A percentile compares a stretch with the other conserved stretches of the same genome.
Conservation (phyloP, 768 basidiomycete species). For the Naganishia kalamii region DNA sequence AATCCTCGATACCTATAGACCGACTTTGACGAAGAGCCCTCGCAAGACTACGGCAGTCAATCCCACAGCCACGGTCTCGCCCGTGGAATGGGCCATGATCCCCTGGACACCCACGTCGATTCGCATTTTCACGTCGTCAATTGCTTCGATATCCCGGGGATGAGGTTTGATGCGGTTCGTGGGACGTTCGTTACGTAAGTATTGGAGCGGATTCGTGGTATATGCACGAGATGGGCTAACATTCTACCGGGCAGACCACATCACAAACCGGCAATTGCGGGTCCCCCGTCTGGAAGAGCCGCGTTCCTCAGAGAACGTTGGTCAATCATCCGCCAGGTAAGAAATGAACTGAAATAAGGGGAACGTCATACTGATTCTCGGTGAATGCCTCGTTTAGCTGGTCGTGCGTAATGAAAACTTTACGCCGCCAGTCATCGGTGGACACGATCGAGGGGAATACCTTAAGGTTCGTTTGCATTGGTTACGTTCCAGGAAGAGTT, state of each 20-base stretch:
- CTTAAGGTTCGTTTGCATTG: slow-evolving; percentile 61
- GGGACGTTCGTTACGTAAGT: slow-evolving; percentile 81
- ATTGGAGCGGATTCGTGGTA: neutral
- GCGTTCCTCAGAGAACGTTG: slow-evolving; percentile 74
- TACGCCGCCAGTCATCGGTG: slow-evolving; percentile 87
- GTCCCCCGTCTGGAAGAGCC: slow-evolving; percentile 74
- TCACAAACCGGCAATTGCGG: slow-evolving; percentile 63
- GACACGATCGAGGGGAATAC: slow-evolving; percentile 74
- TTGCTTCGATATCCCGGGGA: slow-evolving; percentile 91
- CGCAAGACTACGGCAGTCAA: neutral
- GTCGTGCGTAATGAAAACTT: slow-evolving; percentile 95
- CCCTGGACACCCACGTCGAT: slow-evolving; percentile 40
- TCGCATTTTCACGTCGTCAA: slow-evolving; percentile 68
- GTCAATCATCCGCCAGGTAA: slow-evolving; percentile 75
- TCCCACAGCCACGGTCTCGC: slow-evolving; percentile 7
- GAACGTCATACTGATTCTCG: neutral
- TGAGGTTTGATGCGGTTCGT: slow-evolving; percentile 80
- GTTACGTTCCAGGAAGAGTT: neutral
- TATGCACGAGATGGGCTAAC: neutral
- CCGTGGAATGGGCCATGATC: slow-evolving; percentile 10
- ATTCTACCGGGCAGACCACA: slow-evolving; percentile 46
- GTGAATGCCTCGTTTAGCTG: slow-evolving; percentile 47
- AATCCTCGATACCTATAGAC: neutral
- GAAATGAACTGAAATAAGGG: neutral
- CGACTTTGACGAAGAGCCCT: slow-evolving; percentile 29